Percentiles rank a stretch among this genome's conserved stretches.
Conservation (phyloP, 352 stramenopile species). For the Phytophthora podocarpi region DNA sequence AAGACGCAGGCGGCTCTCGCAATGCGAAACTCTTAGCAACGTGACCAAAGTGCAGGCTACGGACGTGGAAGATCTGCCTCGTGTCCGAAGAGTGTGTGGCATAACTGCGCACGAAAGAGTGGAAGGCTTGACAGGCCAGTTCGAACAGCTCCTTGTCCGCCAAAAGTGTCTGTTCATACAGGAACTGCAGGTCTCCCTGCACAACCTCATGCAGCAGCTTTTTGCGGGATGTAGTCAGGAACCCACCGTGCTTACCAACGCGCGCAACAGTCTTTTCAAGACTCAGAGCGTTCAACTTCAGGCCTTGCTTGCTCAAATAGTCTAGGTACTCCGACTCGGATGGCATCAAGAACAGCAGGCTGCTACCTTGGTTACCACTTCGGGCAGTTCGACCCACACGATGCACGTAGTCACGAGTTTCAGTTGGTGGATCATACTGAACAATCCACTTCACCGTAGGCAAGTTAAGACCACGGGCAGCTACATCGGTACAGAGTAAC, state of each 20-base stretch:
- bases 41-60: conserved; percentile 93
- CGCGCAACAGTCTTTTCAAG: conserved; percentile 85
- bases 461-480: conserved; percentile 97
- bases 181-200: conserved; percentile 81
- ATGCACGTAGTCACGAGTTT: conserved; percentile 99
- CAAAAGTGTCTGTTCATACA: conserved; percentile 85
- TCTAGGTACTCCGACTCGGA: conserved; percentile 96
- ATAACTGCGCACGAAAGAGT: conserved; percentile 94
- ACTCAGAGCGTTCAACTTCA: conserved; percentile 84
- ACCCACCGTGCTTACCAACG: conserved; percentile 62
- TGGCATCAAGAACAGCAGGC: conserved; percentile 97
- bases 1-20: conserved; percentile 80
- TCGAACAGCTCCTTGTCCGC: conserved; percentile 85
- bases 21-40: conserved; percentile 94
- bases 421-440: conserved; percentile 98
- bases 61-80: conserved; percentile 93
- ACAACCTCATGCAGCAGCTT: conserved; percentile 86
- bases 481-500: conserved; percentile 98
- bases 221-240: conserved; percentile 65
- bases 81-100: conserved; percentile 91
- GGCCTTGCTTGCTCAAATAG: conserved; percentile 87
- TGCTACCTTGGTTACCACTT: conserved; percentile 96
- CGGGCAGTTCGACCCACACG: conserved; percentile 98
- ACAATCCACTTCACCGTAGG: conserved; percentile 96
- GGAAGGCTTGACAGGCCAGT: conserved; percentile 89